Evolutionary conservation across 2,329 filamentous ascomycete species (phyloP), one percentile per base, ranked within the genome.

Genomic region (Verticillium alfalfae): DNA sequence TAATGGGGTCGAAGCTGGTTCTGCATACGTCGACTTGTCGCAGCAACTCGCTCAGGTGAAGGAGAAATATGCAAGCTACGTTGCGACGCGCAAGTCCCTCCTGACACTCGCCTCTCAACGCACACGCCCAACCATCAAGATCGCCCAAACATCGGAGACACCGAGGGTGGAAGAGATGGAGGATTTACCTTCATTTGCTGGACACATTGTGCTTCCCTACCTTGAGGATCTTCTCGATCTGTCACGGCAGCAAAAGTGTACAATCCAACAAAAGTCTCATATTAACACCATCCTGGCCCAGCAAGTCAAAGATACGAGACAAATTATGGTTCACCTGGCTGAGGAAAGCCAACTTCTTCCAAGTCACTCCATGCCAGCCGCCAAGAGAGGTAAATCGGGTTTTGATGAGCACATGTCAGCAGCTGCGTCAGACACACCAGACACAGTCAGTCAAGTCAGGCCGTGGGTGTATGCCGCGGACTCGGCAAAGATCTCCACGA

Each of bases 341-440:
- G 82, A 88, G 57, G 86, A 88, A 68, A 89, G 86, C 67, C 84
- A 87, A 65, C 74, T 89, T 16, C 77, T 89, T 13, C 81, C 81
- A 1, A 73, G 76, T 9, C 79, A 86, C 64, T 79, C 83, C 1
- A 72, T 78, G 66, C 76, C 78, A 3, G 71, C 69, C 22, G 69
- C 70, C 2, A 62, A 63, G 7, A 74, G 72, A 49, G 67, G 71
- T 16, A 73, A 75, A 26, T 72, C 73, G n/a, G 77, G 77, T 52
- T 76, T 83, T 58, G 76, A 74, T n/a, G 75, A 79, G n/a, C 77
- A 76, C 6, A 71, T 80, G 34, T 71, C 71, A 7, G 71, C 70
- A 34, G 70, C 71, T 3, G 67, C 68, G n/a, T 67, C 74, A 1
- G 75, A 78, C 58, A 72, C 72, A 26, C 70, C 75, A 16, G 75